These are phyloP conservation scores for Cymodocea nodosa DNA, from an alignment of 116 monocot species.

Conservation along the genomic window DNA sequence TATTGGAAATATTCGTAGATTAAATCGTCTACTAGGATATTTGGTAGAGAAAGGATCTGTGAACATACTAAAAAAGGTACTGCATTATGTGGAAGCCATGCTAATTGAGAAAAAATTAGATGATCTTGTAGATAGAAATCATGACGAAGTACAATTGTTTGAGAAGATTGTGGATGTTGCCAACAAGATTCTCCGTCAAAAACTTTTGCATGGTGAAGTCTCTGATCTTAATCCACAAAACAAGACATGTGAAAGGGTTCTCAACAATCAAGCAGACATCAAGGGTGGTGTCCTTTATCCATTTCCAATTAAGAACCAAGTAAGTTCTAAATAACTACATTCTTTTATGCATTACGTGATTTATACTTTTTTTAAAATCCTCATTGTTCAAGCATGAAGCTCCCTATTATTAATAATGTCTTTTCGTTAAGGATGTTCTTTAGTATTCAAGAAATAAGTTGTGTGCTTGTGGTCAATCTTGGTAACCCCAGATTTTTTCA, in stretches of 20 bases:
- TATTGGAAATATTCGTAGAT: constrained; percentile 42
- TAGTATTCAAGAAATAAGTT: too few relatives aligned
- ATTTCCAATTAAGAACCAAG: neutral
- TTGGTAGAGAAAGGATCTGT: constrained; percentile 31
- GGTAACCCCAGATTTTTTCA: too few relatives aligned
- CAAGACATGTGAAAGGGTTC: neutral
- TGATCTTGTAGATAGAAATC: neutral
- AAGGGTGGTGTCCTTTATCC: neutral
- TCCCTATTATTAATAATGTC: neutral
- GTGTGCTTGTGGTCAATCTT: too few relatives aligned
- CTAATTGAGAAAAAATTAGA: neutral
- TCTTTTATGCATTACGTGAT: neutral
- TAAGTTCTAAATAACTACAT: constrained; percentile 1
- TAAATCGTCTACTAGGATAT: constrained; percentile 33
- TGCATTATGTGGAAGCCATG: constrained; percentile 20
- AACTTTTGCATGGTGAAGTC: neutral
- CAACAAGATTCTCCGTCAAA: constrained; percentile 20
- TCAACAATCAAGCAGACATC: neutral
- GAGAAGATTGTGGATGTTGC: constrained; percentile 13
- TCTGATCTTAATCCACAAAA: constrained; percentile 6
- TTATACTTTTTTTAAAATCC: neutral
- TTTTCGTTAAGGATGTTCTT: too few relatives aligned
- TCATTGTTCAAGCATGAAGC: too few relatives aligned
- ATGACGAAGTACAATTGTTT: neutral
- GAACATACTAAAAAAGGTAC: constrained; percentile 28